Base-by-base conservation (phyloP, 202 grass and related monocot species). In the Zoysia matrella region DNA sequence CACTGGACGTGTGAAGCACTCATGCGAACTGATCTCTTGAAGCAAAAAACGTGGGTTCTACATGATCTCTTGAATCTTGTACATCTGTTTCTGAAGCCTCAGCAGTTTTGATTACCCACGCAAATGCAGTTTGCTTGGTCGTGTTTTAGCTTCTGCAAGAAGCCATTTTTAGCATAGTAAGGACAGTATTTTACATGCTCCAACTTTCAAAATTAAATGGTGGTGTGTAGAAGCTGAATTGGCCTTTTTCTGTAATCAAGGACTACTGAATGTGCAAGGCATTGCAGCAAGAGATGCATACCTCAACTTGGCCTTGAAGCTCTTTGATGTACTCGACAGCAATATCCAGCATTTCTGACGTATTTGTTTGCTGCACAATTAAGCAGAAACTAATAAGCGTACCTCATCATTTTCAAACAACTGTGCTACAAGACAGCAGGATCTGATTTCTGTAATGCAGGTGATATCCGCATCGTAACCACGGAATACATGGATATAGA, bases 331-430 rank as follows among this genome's bases (percentile, higher is more conserved):
- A 85, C 47, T 93, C 89, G 15, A 98, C 87, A 65, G 95, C 92
- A 73, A 95, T 81, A 47, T 98, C 95, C 83, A 98, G 78, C 95
- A 98, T 98, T 55, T 98, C 96, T 60, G 92, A 92, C 46, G 89
- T 93, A 78, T 89, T 98, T 79, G 96, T 93, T 98, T 98, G 96
- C 96, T 97, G 90, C 78, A 79, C 67, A 72, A 81, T 89, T n/a
- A 47, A 71, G 54, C 14, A 47, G 72, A 82, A 75, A 57, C 55
- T 69, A 56, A 10, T 83, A 49, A 78, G 16, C 36, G 52, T 55
- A 41, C 48, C 50, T 15, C 18, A 72, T 62, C 11, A 80, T 18
- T 65, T 45, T n/a, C 50, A 3, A 72, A 49, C 7, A 58, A 46
- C 2, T 41, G 43, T 22, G 22, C 22, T 22, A 80, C 47, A 70